These are phyloP conservation scores for Paramecium tetraurelia DNA, from an alignment of 73 alveolate genomes.

Conservation along the genomic window DNA sequence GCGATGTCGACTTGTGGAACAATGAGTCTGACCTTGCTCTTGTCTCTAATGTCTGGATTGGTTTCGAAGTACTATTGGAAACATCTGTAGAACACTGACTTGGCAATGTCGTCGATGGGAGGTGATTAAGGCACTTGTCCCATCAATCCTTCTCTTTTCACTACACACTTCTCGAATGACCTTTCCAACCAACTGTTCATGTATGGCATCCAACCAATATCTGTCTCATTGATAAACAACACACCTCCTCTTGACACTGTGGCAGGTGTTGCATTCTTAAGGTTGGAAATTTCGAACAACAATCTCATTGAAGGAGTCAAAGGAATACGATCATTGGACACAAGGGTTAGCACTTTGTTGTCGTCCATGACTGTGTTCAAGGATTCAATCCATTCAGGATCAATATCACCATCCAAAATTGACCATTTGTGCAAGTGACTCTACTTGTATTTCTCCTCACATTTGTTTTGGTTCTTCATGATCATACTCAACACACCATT, in stretches of 20 bases:
- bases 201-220: conserved; percentile 99
- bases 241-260: conserved; percentile 99
- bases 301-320: conserved; percentile 99
- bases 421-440: conserved; percentile 98
- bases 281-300: conserved; percentile 95
- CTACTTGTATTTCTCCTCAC: conserved; percentile 83
- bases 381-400: conserved; percentile 99
- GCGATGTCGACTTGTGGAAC: conserved; percentile 85
- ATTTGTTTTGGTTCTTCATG: conserved; percentile 98
- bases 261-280: conserved; percentile 99
- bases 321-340: conserved; percentile 98
- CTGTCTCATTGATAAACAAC: conserved; percentile 98
- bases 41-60: conserved; percentile 72
- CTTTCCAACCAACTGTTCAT: conserved; percentile 99
- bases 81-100: conserved; percentile 81
- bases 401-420: conserved; percentile 99
- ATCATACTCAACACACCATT: conserved; percentile 99
- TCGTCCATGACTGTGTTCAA: conserved; percentile 99
- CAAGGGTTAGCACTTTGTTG: conserved; percentile 98
- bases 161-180: conserved; percentile 30
- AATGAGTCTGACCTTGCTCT: conserved; percentile 69
- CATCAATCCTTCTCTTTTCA: conserved; percentile 41
- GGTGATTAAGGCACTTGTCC: conserved; percentile 55
- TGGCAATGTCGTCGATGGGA: conserved; percentile 86
- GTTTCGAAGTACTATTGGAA: conserved; percentile 76